Base-by-base conservation (phyloP, 1,284 basidiomycete genomes). In the Ustilago tritici region DNA sequence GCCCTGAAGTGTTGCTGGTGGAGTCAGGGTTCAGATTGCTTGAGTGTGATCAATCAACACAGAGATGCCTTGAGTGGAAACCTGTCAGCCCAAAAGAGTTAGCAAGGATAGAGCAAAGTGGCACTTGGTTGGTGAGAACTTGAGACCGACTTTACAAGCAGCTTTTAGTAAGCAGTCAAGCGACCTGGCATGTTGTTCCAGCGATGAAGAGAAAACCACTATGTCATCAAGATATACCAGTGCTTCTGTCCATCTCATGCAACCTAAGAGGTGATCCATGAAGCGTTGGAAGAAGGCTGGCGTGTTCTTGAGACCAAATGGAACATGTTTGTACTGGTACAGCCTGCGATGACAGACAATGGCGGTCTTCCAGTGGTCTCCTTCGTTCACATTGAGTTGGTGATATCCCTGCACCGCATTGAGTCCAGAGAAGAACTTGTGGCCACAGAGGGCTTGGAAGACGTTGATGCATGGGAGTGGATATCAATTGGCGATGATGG, bases 181-280 rank as follows among this genome's bases (percentile, higher is more conserved):
- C 1, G 35, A 54, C 4, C 2, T 6, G 14, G n/a, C 34, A 19
- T 54, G 52, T 19, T 54, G 52, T 23, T 54, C 52, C 4, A 54
- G 52, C 0, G 52, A 35, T 3, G 3, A 34, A 5, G 52, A 54
- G 34, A 54, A 54, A 2, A 54, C 23, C 14, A 54, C 34, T 8
- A 2, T 23, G n/a, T 54, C 9, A 31, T 54, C 34, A 1, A 54
- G 34, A 34, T 54, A 54, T 2, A 54, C 52, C 3, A 54, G 32
- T 1, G 52, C 52, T 34, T 54, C 52, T 14, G 52, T 54, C 52
- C 52, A 54, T 7, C 52, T 31, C 52, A 54, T 54, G 52, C 10
- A 1, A 17, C 52, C 52, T 3, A 54, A 10, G 34, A 54, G 52
- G 1, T 36, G 52, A 17, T 54, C 52, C 52, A 54, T 36, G 52